Evolutionary conservation across 805 yeast genomes (phyloP).

Genomic region (Ogataea nitratoaversa): DNA sequence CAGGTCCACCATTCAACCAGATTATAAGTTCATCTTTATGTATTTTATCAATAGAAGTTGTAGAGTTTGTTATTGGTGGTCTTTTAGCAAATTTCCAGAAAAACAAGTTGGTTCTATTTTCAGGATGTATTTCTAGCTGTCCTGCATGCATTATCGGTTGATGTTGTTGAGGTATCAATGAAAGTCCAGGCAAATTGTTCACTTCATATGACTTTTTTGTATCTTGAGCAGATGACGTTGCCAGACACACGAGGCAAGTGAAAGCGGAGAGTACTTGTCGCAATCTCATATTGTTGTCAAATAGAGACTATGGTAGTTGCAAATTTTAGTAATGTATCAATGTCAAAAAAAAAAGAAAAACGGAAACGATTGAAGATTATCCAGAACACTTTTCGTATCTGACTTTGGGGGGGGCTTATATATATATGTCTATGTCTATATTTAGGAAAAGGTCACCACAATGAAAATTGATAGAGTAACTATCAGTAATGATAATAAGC

Average conservation of each 20-base stretch:
- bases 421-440: no score
- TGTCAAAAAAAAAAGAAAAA: no score
- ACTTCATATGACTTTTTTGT: constrained; percentile 15
- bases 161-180: constrained; percentile 18
- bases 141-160: constrained; percentile 62
- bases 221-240: not conserved
- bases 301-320: no score
- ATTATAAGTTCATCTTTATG: constrained; percentile 46
- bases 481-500: no score
- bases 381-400: no score
- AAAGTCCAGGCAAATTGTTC: constrained; percentile 25
- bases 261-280: not conserved
- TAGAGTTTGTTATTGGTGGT: constrained; percentile 6
- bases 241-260: not conserved
- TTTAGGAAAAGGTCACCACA: no score
- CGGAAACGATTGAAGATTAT: no score
- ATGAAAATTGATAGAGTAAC: no score
- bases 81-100: constrained; percentile 65
- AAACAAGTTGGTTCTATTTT: constrained; percentile 56
- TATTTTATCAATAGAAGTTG: not conserved
- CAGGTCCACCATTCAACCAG: constrained; percentile 99
- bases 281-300: not conserved
- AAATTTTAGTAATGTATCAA: no score
- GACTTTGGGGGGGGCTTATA: no score
- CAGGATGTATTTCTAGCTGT: constrained; percentile 52